Evolutionary conservation across 2,329 filamentous ascomycete genomes (phyloP).

Genomic region (Coleophoma cylindrospora): DNA sequence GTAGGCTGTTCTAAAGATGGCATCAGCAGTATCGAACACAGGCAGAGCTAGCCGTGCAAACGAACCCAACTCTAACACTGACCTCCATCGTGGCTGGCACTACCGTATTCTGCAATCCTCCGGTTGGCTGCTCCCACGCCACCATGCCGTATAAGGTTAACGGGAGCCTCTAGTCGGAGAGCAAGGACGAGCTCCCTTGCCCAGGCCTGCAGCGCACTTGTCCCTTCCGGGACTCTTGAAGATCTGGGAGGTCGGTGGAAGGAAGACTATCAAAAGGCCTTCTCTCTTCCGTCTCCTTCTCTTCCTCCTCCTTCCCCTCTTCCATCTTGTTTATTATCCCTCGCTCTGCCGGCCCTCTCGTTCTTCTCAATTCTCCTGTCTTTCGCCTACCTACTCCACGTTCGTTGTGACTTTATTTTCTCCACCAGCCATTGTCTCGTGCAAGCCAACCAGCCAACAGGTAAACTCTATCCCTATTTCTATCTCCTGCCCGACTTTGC

Average conservation of each 20-base stretch:
- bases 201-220: too few relatives aligned
- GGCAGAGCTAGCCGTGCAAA: neutral
- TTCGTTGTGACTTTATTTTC: neutral
- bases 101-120: too few relatives aligned
- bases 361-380: neutral
- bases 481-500: neutral
- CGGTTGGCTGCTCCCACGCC: too few relatives aligned
- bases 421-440: neutral
- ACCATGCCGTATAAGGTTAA: too few relatives aligned
- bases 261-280: neutral
- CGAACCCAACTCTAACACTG: neutral
- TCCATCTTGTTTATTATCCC: neutral
- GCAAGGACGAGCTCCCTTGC: too few relatives aligned
- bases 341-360: constrained; percentile 1
- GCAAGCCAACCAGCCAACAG: neutral
- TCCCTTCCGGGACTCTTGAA: too few relatives aligned
- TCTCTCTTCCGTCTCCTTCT: neutral
- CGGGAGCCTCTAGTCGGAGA: too few relatives aligned
- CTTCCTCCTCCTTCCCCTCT: neutral
- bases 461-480: neutral
- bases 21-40: neutral
- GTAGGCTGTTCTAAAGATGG: constrained; percentile 1
- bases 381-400: neutral
- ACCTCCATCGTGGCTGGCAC: neutral
- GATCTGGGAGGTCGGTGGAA: neutral